Percentiles rank a stretch among this genome's conserved stretches.
These are phyloP conservation scores for Haplosporangium sp. DNA, from an alignment of 371 early-diverging fungal species.

Conservation along the genomic window DNA sequence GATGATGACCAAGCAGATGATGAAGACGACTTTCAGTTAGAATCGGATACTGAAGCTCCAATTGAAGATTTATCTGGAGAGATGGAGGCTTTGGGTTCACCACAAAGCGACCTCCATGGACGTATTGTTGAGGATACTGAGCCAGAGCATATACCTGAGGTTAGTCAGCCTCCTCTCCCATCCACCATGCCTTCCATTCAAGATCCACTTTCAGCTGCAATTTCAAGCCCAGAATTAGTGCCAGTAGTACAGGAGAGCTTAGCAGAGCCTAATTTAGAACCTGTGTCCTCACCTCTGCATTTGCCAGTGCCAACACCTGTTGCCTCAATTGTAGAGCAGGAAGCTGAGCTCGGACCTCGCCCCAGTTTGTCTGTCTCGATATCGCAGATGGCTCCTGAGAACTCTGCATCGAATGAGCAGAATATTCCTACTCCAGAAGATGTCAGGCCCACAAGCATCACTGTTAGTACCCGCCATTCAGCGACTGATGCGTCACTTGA, in stretches of 20 bases:
- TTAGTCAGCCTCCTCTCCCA: not conserved
- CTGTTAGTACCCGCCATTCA: not conserved
- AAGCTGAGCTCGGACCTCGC: not conserved
- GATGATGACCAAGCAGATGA: constrained; percentile 6
- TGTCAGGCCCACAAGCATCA: not conserved
- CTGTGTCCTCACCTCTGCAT: constrained; percentile 27
- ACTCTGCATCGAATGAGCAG: not conserved
- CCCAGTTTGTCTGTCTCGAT: not conserved
- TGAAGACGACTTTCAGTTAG: constrained; percentile 3
- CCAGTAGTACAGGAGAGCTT: not conserved
- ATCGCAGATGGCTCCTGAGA: not conserved
- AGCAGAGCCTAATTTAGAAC: constrained; percentile 3
- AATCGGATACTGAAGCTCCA: not conserved
- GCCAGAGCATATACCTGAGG: not conserved
- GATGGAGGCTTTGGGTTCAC: not conserved
- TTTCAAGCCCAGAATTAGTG: not conserved
- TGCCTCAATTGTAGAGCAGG: constrained; percentile 5
- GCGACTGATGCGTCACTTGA: not conserved
- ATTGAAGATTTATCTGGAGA: not conserved
- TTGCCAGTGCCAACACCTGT: constrained; percentile 32
- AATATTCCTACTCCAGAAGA: not conserved
- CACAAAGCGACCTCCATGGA: not conserved
- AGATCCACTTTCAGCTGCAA: constrained; percentile 28
- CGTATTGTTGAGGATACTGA: not conserved
- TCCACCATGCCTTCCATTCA: not conserved